Conservation (phyloP, 2,329 filamentous ascomycete genomes). For the Scorias spongiosa region DNA sequence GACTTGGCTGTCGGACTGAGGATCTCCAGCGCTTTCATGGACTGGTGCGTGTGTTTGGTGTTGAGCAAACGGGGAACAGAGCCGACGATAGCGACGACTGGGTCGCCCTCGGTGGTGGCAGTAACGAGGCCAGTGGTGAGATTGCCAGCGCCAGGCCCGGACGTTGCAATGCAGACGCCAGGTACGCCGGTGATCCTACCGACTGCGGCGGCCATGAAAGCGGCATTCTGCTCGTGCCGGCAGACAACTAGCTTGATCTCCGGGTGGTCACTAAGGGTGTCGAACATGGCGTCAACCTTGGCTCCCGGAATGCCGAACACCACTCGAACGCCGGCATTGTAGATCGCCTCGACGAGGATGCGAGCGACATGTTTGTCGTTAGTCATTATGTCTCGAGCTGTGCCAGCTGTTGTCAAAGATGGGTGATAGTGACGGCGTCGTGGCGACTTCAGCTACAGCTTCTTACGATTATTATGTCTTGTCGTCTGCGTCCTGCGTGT, state of each 20-base stretch:
- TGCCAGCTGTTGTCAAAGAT: background rate
- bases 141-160: slow-evolving; percentile 33
- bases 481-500: no score
- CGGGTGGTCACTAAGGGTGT: slow-evolving; percentile 30
- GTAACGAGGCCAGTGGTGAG: slow-evolving; percentile 32
- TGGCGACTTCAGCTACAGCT: no score
- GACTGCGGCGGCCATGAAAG: slow-evolving; percentile 34
- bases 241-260: slow-evolving; percentile 34
- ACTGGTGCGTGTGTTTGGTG: slow-evolving; percentile 33
- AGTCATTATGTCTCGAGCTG: background rate
- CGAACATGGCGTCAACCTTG: slow-evolving; percentile 35
- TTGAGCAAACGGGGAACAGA: slow-evolving; percentile 30
- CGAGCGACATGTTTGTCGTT: slow-evolving; percentile 16
- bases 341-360: slow-evolving; percentile 19
- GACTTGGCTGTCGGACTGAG: slow-evolving; percentile 30
- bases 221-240: slow-evolving; percentile 36
- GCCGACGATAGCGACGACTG: slow-evolving; percentile 35
- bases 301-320: slow-evolving; percentile 36
- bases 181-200: slow-evolving; percentile 32
- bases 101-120: slow-evolving; percentile 33
- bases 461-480: no score
- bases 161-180: slow-evolving; percentile 33
- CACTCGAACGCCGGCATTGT: slow-evolving; percentile 29
- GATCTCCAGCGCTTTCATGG: slow-evolving; percentile 30
- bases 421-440: no score